Conservation (phyloP, 148 eudicot species). For the Rhododendron ovatum region DNA sequence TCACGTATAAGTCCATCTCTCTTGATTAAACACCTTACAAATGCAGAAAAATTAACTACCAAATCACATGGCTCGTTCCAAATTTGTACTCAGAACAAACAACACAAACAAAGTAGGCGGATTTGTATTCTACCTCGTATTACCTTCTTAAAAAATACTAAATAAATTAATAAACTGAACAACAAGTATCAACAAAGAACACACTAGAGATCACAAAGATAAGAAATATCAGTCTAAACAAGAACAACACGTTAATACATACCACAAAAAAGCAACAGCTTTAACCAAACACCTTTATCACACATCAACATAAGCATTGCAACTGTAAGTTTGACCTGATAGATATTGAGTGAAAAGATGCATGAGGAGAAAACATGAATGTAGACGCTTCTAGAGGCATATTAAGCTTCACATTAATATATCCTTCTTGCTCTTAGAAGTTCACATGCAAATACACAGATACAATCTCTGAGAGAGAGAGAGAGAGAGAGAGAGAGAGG, state of each 20-base stretch:
- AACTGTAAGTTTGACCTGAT: background rate
- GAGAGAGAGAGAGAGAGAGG: background rate
- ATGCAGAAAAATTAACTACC: background rate
- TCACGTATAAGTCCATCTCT: background rate
- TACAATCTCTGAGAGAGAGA: too few species aligned
- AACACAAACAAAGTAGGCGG: background rate
- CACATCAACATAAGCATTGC: background rate
- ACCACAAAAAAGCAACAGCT: background rate
- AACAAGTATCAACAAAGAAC: background rate
- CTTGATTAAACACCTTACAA: background rate
- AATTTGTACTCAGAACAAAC: background rate
- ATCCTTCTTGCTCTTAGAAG: background rate
- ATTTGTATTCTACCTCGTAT: background rate
- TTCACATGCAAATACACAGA: background rate
- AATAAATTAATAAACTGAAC: background rate
- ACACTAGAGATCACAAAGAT: background rate
- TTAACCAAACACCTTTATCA: background rate
- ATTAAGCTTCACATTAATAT: background rate
- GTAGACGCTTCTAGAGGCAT: background rate
- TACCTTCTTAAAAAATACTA: background rate
- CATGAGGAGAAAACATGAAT: background rate
- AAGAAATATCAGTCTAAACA: background rate
- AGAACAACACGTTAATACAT: background rate
- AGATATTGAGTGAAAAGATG: background rate
- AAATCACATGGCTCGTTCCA: background rate